Conservation (phyloP, 208 protist genomes). For the Crithidia bombi region DNA sequence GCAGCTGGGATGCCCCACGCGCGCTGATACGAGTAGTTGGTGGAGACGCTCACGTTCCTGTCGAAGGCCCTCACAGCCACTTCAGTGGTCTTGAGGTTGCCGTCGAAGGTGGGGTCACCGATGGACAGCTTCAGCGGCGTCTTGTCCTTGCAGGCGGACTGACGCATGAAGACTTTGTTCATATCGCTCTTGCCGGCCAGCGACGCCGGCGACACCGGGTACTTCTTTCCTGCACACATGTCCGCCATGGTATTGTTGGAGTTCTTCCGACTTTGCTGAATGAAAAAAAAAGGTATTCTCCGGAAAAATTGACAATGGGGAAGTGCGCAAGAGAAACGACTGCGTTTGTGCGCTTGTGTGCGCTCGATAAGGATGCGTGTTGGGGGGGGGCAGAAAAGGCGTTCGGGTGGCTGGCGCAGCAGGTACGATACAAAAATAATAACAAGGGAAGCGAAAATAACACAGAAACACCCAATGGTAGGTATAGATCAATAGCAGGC, state of each 20-base stretch:
- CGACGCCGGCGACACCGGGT: constrained; percentile 16
- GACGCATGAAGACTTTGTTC: constrained; percentile 40
- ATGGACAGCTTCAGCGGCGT: constrained; percentile 48
- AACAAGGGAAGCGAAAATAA: too few species aligned
- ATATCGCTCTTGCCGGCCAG: constrained; percentile 31
- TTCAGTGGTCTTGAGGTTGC: constrained; percentile 60
- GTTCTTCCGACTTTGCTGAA: neutral
- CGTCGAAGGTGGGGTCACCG: constrained; percentile 70
- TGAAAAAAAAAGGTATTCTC: constrained; percentile 14
- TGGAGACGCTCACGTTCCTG: constrained; percentile 32
- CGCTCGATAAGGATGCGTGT: too few species aligned
- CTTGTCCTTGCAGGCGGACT: constrained; percentile 42
- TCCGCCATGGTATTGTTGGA: constrained; percentile 1
- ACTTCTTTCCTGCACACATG: constrained; percentile 8
- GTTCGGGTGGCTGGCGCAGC: too few species aligned
- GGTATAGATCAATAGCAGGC: too few species aligned
- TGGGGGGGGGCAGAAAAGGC: too few species aligned
- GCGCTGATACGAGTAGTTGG: constrained; percentile 62
- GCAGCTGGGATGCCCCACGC: constrained; percentile 37
- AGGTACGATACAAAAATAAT: too few species aligned
- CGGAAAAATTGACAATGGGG: too few species aligned
- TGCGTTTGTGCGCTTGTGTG: neutral
- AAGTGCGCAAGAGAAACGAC: too few species aligned
- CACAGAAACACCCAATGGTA: too few species aligned
- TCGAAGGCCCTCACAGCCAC: constrained; percentile 34